Evolutionary conservation across 1,284 basidiomycete species (phyloP).

Genomic region (Kwoniella shivajii): DNA sequence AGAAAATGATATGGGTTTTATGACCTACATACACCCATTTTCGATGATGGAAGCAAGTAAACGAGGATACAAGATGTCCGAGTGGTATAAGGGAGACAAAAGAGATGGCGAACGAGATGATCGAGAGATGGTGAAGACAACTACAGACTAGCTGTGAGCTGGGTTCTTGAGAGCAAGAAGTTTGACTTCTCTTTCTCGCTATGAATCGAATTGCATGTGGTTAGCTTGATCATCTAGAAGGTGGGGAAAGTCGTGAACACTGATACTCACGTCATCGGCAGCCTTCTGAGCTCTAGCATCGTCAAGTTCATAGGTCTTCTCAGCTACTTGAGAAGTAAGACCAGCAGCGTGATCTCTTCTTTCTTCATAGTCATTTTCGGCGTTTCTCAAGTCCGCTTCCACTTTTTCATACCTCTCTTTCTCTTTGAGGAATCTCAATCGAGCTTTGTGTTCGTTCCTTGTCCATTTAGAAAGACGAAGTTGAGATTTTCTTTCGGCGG

Average conservation of each 20-base stretch:
- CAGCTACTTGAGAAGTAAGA: constrained; percentile 48
- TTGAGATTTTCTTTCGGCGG: constrained; percentile 53
- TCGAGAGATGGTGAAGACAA: neutral
- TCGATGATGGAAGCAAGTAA: too few relatives aligned
- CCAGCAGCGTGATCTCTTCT: constrained; percentile 49
- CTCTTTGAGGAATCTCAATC: constrained; percentile 53
- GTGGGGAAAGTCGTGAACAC: neutral
- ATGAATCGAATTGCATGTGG: neutral
- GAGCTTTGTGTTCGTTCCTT: constrained; percentile 53
- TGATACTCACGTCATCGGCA: constrained; percentile 54
- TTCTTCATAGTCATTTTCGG: constrained; percentile 54
- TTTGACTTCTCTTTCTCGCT: constrained; percentile 56
- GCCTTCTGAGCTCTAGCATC: constrained; percentile 55
- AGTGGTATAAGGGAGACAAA: too few relatives aligned
- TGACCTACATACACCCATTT: too few relatives aligned
- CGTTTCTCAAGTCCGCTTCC: constrained; percentile 50
- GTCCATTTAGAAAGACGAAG: constrained; percentile 52
- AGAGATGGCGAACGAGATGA: too few relatives aligned
- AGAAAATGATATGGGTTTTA: too few relatives aligned
- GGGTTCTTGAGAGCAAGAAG: constrained; percentile 53
- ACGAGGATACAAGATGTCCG: too few relatives aligned
- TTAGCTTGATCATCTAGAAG: neutral
- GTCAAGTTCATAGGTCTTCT: constrained; percentile 55
- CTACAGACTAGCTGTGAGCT: constrained; percentile 43
- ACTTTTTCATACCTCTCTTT: constrained; percentile 54